These are phyloP conservation scores for Peronospora destructor DNA, from an alignment of 352 stramenopile genomes.

Conservation along the genomic window DNA sequence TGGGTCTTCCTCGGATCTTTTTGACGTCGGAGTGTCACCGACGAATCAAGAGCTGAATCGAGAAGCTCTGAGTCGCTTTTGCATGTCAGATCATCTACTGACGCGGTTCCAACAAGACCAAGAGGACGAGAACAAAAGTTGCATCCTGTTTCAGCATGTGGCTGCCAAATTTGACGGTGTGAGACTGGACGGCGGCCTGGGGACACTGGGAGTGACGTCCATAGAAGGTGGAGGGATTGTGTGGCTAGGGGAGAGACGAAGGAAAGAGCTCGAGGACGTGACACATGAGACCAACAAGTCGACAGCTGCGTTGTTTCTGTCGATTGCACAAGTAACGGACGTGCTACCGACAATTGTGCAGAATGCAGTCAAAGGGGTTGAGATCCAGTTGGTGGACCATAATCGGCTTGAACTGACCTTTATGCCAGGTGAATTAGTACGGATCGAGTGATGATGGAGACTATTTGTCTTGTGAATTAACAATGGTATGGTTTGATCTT, in stretches of 20 bases:
- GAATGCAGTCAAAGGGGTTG: conserved; percentile 36
- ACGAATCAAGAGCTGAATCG: conserved; percentile 29
- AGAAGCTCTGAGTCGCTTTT: conserved; percentile 35
- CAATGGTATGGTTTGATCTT: too few relatives aligned
- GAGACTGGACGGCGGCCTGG: conserved; percentile 44
- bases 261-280: conserved; percentile 55
- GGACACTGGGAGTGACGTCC: conserved; percentile 23
- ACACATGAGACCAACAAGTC: conserved; percentile 22
- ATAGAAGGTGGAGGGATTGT: conserved; percentile 33
- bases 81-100: conserved; percentile 40
- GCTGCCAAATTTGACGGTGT: conserved; percentile 46
- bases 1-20: conserved; percentile 55
- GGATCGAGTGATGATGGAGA: neutral
- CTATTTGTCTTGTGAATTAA: too few relatives aligned
- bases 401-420: conserved; percentile 50
- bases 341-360: conserved; percentile 34
- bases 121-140: neutral
- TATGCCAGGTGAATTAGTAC: conserved; percentile 36
- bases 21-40: conserved; percentile 11
- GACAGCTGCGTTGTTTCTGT: conserved; percentile 32
- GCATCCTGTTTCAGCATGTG: conserved; percentile 39
- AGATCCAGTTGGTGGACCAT: conserved; percentile 28
- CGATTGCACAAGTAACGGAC: conserved; percentile 20
- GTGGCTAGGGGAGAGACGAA: conserved; percentile 46
- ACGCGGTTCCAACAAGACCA: conserved; percentile 33